A percentile compares a stretch with the other conserved stretches of the same genome.
Conservation (phyloP, 2,329 filamentous ascomycete species). For the Ophiosphaerella herpotricha region DNA sequence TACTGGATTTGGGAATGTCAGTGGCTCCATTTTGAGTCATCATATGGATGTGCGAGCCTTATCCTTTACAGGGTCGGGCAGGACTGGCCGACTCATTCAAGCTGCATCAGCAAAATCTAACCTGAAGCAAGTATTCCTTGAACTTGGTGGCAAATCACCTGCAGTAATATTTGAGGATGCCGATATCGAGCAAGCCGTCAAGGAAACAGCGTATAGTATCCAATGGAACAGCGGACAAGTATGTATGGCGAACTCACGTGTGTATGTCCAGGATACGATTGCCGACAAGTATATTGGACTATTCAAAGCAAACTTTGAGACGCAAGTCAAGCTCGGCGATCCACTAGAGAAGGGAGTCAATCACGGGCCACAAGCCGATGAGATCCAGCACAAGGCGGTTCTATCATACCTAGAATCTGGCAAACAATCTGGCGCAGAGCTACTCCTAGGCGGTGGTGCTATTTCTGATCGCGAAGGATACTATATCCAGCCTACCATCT, state of each 20-base stretch:
- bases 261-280: conserved; percentile 62
- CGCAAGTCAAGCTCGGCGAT: conserved; percentile 51
- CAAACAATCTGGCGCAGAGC: conserved; percentile 64
- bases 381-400: conserved; percentile 56
- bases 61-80: conserved; percentile 82
- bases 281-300: conserved; percentile 52
- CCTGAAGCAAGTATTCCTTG: conserved; percentile 84
- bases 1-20: conserved; percentile 76
- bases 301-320: conserved; percentile 43
- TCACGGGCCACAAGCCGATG: conserved; percentile 58
- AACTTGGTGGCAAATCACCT: conserved; percentile 86
- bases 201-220: conserved; percentile 53
- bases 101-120: conserved; percentile 72
- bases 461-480: conserved; percentile 39
- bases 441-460: conserved; percentile 37
- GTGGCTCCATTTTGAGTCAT: conserved; percentile 77
- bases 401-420: conserved; percentile 58
- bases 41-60: conserved; percentile 82
- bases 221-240: conserved; percentile 62
- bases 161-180: conserved; percentile 81
- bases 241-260: conserved; percentile 63
- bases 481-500: conserved; percentile 74
- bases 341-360: conserved; percentile 75
- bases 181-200: conserved; percentile 75
- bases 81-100: conserved; percentile 85